Evolutionary conservation across 129 eudicot species (phyloP).

Genomic region (Centaurea solstitialis): DNA sequence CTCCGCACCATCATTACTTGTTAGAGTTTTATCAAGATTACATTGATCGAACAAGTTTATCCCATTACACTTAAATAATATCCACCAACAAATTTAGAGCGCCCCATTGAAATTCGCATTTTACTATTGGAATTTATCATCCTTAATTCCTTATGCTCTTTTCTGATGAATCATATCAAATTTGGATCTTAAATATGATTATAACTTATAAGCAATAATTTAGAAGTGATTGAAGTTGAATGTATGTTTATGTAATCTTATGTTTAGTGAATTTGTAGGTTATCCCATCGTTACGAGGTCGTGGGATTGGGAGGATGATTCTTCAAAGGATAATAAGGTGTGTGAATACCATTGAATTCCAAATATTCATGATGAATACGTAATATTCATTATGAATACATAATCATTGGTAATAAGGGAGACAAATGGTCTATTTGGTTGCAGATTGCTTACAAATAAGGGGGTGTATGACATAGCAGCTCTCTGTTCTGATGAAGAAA

Average conservation of each 20-base stretch:
- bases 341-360: conserved; percentile 9
- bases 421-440: background rate
- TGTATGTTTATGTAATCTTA: conserved; percentile 17
- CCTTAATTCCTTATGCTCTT: background rate
- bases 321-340: conserved; percentile 71
- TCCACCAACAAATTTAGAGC: too few relatives aligned
- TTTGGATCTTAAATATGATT: background rate
- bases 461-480: conserved; percentile 92
- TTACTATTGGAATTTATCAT: background rate
- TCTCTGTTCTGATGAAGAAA: conserved; percentile 66
- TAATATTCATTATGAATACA: background rate
- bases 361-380: too few relatives aligned
- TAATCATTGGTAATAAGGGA: background rate
- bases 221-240: background rate
- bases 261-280: conserved; percentile 63
- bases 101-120: background rate
- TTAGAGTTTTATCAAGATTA: too few relatives aligned
- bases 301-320: conserved; percentile 81
- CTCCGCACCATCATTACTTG: too few relatives aligned
- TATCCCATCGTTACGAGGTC: conserved; percentile 58
- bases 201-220: background rate
- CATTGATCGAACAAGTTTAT: too few relatives aligned
- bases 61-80: too few relatives aligned
- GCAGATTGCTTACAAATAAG: conserved; percentile 83
- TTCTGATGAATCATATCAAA: background rate